These are phyloP conservation scores for Aegilops longissima DNA, from an alignment of 176 grass and related monocot species.

Conservation along the genomic window DNA sequence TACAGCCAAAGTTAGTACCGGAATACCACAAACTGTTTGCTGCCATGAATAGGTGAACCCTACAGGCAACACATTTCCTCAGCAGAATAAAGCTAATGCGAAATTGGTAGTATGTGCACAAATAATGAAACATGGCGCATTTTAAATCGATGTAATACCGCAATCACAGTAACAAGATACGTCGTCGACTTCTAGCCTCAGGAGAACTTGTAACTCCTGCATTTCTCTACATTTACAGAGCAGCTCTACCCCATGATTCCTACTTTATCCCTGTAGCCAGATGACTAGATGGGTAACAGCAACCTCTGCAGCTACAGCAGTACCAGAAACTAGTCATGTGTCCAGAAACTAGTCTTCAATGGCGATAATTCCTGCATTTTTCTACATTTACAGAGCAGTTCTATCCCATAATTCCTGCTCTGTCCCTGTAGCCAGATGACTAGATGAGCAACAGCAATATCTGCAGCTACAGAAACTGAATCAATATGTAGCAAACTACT, in stretches of 20 bases:
- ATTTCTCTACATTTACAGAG: not conserved
- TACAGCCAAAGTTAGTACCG: not conserved
- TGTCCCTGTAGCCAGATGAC: not conserved
- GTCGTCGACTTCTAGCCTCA: not conserved
- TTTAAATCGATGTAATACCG: not conserved
- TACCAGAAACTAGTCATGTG: not conserved
- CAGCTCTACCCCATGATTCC: not conserved
- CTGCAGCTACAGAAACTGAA: not conserved
- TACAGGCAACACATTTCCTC: not conserved
- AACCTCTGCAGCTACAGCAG: too few species aligned
- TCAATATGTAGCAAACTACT: not conserved
- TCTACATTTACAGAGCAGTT: not conserved
- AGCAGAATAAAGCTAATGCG: not conserved
- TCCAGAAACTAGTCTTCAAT: not conserved
- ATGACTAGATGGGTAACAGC: too few species aligned
- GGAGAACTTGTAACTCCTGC: not conserved
- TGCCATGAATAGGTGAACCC: not conserved
- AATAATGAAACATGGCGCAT: not conserved
- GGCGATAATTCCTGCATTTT: not conserved
- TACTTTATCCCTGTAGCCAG: not conserved
- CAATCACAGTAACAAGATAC: not conserved
- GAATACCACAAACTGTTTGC: not conserved
- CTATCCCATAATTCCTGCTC: not conserved
- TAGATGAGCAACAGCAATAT: not conserved
- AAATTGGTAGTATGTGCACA: not conserved